phyloP scores from a whole-genome alignment of 2,329 filamentous ascomycete genomes.

The Exophiala dermatitidis region DNA sequence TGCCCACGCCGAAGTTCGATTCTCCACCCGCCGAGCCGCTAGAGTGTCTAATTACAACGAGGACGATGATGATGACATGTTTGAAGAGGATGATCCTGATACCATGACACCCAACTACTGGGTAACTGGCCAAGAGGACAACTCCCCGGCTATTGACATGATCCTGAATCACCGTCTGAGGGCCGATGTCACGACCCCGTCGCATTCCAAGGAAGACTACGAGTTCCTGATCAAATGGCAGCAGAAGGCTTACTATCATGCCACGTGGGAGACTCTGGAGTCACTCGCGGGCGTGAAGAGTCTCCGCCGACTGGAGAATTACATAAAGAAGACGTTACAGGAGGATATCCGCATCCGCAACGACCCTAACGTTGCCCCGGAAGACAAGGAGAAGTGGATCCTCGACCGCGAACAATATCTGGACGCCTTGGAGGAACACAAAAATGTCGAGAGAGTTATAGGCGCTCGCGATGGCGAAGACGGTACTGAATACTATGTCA shows the following conservation, averaged over 20 bases:
- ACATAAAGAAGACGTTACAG: slow-evolving; percentile 75
- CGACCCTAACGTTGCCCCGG: slow-evolving; percentile 66
- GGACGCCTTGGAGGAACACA: slow-evolving; percentile 82
- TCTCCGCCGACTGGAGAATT: slow-evolving; percentile 86
- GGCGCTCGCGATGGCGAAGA: slow-evolving; percentile 72
- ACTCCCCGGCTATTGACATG: slow-evolving; percentile 78
- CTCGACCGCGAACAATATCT: slow-evolving; percentile 89
- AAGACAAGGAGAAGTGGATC: slow-evolving; percentile 88
- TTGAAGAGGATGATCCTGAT: slow-evolving; percentile 51
- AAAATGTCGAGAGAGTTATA: slow-evolving; percentile 87
- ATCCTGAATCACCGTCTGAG: slow-evolving; percentile 79
- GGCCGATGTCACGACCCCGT: slow-evolving; percentile 49
- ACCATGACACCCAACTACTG: slow-evolving; percentile 63
- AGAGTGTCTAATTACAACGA: slow-evolving; percentile 65
- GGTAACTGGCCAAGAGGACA: slow-evolving; percentile 63
- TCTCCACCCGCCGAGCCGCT: slow-evolving; percentile 72
- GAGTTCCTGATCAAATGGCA: slow-evolving; percentile 96
- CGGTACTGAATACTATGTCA: slow-evolving; percentile 82
- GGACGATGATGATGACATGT: slow-evolving; percentile 54
- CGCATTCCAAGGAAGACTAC: slow-evolving; percentile 62
- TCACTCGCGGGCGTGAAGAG: slow-evolving; percentile 70
- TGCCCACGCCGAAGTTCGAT: slow-evolving; percentile 72
- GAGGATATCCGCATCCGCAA: slow-evolving; percentile 71
- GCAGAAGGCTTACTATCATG: slow-evolving; percentile 87
- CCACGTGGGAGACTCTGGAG: slow-evolving; percentile 84